These are phyloP conservation scores for Aspergillus affinis DNA, from an alignment of 495 filamentous ascomycete species.

Conservation along the genomic window DNA sequence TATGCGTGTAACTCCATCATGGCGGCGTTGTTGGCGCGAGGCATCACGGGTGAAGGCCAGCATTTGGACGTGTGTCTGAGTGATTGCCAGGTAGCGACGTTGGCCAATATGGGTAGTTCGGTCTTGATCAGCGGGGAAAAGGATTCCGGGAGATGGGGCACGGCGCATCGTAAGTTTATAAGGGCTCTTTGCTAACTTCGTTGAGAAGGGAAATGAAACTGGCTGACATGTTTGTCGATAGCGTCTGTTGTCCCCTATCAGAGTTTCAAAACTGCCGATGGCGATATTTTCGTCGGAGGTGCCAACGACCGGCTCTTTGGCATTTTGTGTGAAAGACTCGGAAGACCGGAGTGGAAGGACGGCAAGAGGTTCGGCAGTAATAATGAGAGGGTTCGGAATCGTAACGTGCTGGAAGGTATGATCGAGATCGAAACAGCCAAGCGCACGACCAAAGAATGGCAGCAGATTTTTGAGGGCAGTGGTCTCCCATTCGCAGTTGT, in stretches of 20 bases:
- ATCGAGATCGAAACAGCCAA: slow-evolving; percentile 68
- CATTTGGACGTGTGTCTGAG: slow-evolving; percentile 89
- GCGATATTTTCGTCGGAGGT: slow-evolving; percentile 89
- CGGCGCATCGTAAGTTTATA: slow-evolving; percentile 76
- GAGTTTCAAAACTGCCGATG: slow-evolving; percentile 85
- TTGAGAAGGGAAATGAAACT: neutral
- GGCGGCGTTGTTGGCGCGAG: slow-evolving; percentile 82
- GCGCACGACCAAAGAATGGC: slow-evolving; percentile 86
- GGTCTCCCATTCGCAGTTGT: slow-evolving; percentile 97
- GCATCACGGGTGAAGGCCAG: slow-evolving; percentile 71
- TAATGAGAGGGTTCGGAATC: slow-evolving; percentile 72
- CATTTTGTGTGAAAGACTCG: slow-evolving; percentile 78
- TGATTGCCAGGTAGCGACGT: slow-evolving; percentile 90
- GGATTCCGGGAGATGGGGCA: slow-evolving; percentile 89
- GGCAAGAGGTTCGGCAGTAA: slow-evolving; percentile 78
- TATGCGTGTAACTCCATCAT: slow-evolving; percentile 97
- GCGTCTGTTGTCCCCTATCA: slow-evolving; percentile 95
- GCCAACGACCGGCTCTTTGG: slow-evolving; percentile 92
- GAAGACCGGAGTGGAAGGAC: slow-evolving; percentile 73
- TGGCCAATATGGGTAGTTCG: slow-evolving; percentile 91
- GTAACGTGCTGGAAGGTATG: slow-evolving; percentile 68
- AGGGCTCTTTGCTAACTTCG: neutral
- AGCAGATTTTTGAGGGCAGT: slow-evolving; percentile 79
- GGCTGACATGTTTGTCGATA: slow-evolving; percentile 27
- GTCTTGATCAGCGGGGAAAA: slow-evolving; percentile 84